phyloP scores from a whole-genome alignment of 2,329 filamentous ascomycete genomes.

The Colletotrichum somersetense region DNA sequence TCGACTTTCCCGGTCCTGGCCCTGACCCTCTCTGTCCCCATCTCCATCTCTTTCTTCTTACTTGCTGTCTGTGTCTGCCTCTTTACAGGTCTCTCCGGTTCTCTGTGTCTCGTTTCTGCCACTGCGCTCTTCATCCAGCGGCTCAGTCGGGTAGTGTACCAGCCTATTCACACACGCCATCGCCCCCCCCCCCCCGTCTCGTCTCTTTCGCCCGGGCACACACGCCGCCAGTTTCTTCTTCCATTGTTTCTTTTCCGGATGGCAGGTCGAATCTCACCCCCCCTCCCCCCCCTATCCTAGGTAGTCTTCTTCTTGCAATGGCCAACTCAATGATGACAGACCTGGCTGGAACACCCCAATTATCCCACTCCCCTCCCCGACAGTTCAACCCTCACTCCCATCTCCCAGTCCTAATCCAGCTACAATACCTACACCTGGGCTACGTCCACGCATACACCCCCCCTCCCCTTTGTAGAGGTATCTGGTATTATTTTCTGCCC shows the following conservation, averaged over 20 bases:
- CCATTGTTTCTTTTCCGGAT: constrained; percentile 40
- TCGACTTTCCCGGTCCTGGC: no score
- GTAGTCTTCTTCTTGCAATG: constrained; percentile 25
- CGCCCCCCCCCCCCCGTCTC: constrained; percentile 30
- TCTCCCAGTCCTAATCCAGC: constrained; percentile 23
- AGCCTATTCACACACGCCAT: constrained; percentile 2
- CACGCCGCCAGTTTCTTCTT: constrained; percentile 39
- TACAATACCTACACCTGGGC: constrained; percentile 6
- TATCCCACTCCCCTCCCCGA: constrained; percentile 2
- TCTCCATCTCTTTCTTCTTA: background rate
- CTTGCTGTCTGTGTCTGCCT: constrained; percentile 11
- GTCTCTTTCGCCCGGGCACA: constrained; percentile 15
- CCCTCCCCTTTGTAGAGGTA: background rate
- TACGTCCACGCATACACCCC: constrained; percentile 24
- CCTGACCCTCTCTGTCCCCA: background rate
- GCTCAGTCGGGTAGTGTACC: background rate
- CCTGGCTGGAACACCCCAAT: constrained; percentile 36
- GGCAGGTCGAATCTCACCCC: constrained; percentile 17
- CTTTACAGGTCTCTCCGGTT: constrained; percentile 12
- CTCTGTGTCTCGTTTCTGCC: constrained; percentile 18
- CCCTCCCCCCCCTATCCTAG: constrained; percentile 1
- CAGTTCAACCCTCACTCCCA: constrained; percentile 25
- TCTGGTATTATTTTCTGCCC: constrained; percentile 11
- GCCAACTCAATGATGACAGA: constrained; percentile 36
- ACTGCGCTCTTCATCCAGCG: background rate